These are phyloP conservation scores for Populus tomentosa DNA, from an alignment of 441 rosid genomes.

Conservation along the genomic window DNA sequence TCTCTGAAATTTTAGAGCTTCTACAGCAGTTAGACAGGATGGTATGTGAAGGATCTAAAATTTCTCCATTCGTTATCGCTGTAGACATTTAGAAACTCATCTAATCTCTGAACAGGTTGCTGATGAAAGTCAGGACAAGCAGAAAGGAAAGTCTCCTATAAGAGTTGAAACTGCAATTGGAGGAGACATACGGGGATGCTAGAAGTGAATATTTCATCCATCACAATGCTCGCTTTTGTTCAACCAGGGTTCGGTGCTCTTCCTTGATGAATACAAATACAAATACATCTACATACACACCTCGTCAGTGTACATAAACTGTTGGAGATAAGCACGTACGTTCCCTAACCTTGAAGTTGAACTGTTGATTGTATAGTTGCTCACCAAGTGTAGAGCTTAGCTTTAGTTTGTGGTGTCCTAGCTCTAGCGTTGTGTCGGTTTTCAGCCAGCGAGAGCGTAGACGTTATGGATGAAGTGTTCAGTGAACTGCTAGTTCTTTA, in stretches of 20 bases:
- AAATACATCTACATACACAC: background rate
- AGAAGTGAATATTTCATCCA: conserved; percentile 15
- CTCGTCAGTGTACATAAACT: background rate
- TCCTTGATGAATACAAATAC: background rate
- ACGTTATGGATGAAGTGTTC: background rate
- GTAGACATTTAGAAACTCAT: background rate
- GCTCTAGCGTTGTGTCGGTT: background rate
- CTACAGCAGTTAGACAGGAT: conserved; percentile 36
- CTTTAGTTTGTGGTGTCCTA: background rate
- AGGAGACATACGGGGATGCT: conserved; percentile 2
- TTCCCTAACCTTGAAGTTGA: background rate
- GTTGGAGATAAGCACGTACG: background rate
- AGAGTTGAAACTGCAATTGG: conserved; percentile 13
- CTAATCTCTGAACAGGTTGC: conserved; percentile 28
- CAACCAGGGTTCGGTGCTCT: background rate
- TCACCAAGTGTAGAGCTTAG: background rate
- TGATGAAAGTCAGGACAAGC: conserved; percentile 15
- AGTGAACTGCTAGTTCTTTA: background rate
- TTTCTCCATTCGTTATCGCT: background rate
- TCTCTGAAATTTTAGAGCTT: conserved; percentile 46
- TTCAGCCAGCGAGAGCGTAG: background rate
- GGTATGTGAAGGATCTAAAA: conserved; percentile 18
- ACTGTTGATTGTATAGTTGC: background rate
- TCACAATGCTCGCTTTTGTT: background rate
- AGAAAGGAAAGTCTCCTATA: conserved; percentile 10